Evolutionary conservation across 345 rosid genomes (phyloP).

Genomic region (rapeseed (Brassica napus)): DNA sequence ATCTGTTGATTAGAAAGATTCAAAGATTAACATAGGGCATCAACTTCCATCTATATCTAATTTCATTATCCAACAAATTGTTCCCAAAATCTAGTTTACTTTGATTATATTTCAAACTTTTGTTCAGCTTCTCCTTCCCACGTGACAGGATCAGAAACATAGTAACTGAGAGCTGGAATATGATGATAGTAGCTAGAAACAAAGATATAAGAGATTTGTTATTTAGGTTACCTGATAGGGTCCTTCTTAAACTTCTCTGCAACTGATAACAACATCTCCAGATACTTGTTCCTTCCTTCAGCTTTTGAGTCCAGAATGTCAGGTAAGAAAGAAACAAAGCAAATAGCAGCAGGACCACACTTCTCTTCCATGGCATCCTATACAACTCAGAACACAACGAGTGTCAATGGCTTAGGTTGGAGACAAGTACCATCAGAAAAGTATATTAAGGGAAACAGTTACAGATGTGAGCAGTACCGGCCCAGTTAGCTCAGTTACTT

Average conservation of each 20-base stretch:
- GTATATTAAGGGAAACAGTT: not conserved
- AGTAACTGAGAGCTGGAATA: not conserved
- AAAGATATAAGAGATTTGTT: not conserved
- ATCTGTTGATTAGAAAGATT: not conserved
- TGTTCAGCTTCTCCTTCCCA: not conserved
- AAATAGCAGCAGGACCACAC: constrained; percentile 91
- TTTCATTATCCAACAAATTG: not conserved
- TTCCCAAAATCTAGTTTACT: not conserved
- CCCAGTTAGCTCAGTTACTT: constrained; percentile 81
- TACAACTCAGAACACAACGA: constrained; percentile 3
- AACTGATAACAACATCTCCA: constrained; percentile 67
- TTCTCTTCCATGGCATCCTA: constrained; percentile 88
- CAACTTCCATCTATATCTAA: not conserved
- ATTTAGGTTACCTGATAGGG: constrained; percentile 66
- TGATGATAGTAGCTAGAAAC: not conserved
- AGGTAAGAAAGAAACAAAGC: constrained; percentile 91
- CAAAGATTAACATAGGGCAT: not conserved
- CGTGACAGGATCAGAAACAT: not conserved
- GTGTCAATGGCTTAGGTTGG: constrained; percentile 7
- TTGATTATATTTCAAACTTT: not conserved
- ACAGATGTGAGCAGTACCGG: constrained; percentile 49
- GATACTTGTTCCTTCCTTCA: constrained; percentile 86
- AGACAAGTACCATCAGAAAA: not conserved
- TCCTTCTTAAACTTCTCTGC: constrained; percentile 86
- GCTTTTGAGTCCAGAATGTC: constrained; percentile 97